Conservation (phyloP, 164 flowering plant genomes). For the Annona cherimola region DNA sequence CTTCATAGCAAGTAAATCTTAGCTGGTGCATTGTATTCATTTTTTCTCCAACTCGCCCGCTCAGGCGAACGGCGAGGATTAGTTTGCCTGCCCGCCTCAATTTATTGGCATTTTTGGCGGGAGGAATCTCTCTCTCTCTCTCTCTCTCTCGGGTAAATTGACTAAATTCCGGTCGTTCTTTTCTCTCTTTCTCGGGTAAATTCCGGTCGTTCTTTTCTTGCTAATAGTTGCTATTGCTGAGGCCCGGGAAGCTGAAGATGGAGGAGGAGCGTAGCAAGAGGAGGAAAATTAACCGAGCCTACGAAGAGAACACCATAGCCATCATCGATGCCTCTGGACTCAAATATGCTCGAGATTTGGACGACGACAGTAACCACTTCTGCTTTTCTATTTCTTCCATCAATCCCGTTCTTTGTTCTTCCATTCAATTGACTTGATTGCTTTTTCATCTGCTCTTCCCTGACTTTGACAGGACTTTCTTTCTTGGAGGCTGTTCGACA, state of each 20-base stretch:
- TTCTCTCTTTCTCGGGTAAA: too few relatives aligned
- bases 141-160: too few relatives aligned
- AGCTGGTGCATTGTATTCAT: too few relatives aligned
- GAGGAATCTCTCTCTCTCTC: background rate
- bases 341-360: constrained; percentile 38
- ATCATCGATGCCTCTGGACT: constrained; percentile 54
- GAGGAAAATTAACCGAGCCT: constrained; percentile 25
- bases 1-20: too few relatives aligned
- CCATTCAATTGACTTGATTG: background rate
- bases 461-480: constrained; percentile 37
- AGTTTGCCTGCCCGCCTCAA: background rate
- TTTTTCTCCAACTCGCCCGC: too few relatives aligned
- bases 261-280: background rate
- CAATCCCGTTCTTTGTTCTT: background rate
- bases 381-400: constrained; percentile 2
- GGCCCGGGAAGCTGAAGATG: background rate
- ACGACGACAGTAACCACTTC: constrained; percentile 48
- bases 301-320: constrained; percentile 71
- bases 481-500: constrained; percentile 80
- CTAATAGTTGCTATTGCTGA: background rate
- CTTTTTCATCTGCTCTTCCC: background rate
- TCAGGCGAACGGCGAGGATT: too few relatives aligned
- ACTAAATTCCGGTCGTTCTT: background rate
- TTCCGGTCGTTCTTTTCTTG: background rate
- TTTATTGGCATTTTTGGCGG: constrained; percentile 2